A percentile compares a stretch with the other conserved stretches of the same genome.
Conservation (phyloP, 1,284 basidiomycete species). For the Gomphus bonarii region DNA sequence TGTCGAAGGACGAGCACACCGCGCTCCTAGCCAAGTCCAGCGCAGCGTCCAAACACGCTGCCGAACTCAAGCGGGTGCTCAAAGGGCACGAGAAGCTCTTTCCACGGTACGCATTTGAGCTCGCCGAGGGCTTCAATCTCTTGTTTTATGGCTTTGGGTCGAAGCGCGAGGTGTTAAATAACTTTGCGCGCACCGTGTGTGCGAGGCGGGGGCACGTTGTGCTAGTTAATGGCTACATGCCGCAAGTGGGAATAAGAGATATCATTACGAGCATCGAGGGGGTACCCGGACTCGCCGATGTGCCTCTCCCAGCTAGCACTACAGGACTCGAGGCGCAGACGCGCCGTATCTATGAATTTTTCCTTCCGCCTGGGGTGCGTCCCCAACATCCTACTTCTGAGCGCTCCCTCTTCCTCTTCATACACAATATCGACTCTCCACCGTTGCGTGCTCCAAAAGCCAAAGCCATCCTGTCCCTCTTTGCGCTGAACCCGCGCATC, state of each 20-base stretch:
- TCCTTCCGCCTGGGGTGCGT: constrained; percentile 23
- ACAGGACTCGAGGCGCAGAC: constrained; percentile 49
- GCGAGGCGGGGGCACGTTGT: constrained; percentile 58
- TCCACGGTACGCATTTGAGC: constrained; percentile 56
- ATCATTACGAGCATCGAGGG: constrained; percentile 57
- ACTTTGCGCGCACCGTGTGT: constrained; percentile 52
- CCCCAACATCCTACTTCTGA: constrained; percentile 20
- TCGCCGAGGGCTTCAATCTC: constrained; percentile 76
- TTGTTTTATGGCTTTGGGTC: constrained; percentile 83
- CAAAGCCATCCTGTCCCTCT: constrained; percentile 52
- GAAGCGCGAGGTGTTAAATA: constrained; percentile 66
- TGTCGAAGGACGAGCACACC: constrained; percentile 51
- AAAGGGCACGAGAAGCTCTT: constrained; percentile 34
- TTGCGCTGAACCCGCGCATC: constrained; percentile 63
- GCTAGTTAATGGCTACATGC: constrained; percentile 73
- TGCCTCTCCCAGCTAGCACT: constrained; percentile 22
- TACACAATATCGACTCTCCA: constrained; percentile 83
- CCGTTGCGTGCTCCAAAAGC: constrained; percentile 53
- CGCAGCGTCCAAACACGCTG: constrained; percentile 22
- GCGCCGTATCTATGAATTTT: constrained; percentile 54
- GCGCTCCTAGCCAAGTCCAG: constrained; percentile 21
- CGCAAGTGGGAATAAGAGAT: constrained; percentile 59
- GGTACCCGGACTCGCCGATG: constrained; percentile 39
- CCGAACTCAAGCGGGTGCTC: constrained; percentile 20
- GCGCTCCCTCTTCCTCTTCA: constrained; percentile 57